phyloP scores from a whole-genome alignment of 306 rosid genomes.

The Sicyos baderoa region DNA sequence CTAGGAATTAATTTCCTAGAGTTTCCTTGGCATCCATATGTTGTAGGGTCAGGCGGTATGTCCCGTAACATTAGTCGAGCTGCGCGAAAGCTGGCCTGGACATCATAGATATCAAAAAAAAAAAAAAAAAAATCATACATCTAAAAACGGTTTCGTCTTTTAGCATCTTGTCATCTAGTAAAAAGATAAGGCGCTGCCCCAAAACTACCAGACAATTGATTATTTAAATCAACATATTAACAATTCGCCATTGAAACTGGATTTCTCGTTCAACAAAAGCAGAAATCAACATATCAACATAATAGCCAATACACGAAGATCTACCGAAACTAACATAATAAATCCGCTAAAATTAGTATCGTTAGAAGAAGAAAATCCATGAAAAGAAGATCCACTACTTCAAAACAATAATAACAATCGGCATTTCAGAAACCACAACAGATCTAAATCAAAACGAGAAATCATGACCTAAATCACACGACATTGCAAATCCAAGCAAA shows the following conservation, averaged over 20 bases:
- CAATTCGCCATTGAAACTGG: background rate
- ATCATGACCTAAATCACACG: background rate
- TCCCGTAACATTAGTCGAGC: too few species aligned
- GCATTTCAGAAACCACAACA: background rate
- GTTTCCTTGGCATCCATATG: too few species aligned
- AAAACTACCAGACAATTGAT: background rate
- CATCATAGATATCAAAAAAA: too few species aligned
- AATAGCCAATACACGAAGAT: background rate
- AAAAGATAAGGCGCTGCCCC: background rate
- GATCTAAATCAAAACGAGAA: background rate
- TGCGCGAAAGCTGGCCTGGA: too few species aligned
- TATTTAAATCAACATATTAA: background rate
- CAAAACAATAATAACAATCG: background rate
- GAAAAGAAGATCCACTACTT: background rate
- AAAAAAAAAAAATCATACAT: too few species aligned
- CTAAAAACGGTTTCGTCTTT: background rate
- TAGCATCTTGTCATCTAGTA: constrained; percentile 14
- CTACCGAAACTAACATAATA: background rate
- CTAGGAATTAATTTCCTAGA: too few species aligned
- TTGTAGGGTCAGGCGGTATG: too few species aligned
- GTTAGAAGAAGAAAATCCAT: background rate
- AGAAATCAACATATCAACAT: too few species aligned
- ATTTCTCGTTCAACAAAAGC: background rate
- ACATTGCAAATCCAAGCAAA: background rate
- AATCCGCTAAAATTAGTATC: background rate